Conservation (phyloP, 805 yeast species). For the Yamadazyma sp. region DNA sequence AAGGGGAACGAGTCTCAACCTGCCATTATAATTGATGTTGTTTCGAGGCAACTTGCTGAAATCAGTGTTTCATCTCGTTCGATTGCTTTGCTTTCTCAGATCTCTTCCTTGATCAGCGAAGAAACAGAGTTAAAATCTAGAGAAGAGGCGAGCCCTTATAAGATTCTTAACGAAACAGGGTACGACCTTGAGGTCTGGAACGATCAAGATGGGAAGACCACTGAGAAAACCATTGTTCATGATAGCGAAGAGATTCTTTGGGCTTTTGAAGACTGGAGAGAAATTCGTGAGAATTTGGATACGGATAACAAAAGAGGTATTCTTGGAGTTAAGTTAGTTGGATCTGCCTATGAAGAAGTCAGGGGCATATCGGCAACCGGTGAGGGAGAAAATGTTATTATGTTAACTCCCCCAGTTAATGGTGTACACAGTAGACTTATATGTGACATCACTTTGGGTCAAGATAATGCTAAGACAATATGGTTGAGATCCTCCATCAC, state of each 20-base stretch:
- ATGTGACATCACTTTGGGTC: conserved; percentile 67
- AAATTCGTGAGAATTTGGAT: conserved; percentile 74
- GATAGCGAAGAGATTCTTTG: conserved; percentile 63
- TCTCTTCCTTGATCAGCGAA: conserved; percentile 56
- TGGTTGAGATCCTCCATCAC: conserved; percentile 74
- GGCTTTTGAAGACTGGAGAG: conserved; percentile 95
- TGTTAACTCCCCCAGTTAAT: conserved; percentile 58
- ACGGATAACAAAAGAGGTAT: conserved; percentile 60
- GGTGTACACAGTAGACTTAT: conserved; percentile 72
- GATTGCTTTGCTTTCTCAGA: conserved; percentile 71
- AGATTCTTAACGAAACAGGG: conserved; percentile 83
- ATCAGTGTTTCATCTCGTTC: conserved; percentile 79
- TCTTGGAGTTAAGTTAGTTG: conserved; percentile 61
- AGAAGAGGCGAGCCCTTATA: conserved; percentile 80
- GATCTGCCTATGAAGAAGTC: conserved; percentile 54
- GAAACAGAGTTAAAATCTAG: conserved; percentile 59
- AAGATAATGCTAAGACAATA: conserved; percentile 77
- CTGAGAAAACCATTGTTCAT: conserved; percentile 31
- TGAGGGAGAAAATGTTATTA: conserved; percentile 80
- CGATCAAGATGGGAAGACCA: conserved; percentile 32
- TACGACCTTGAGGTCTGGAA: conserved; percentile 79
- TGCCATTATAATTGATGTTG: conserved; percentile 57
- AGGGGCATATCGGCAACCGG: conserved; percentile 63
- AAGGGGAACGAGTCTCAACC: conserved; percentile 43
- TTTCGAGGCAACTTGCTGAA: conserved; percentile 77